Conservation (phyloP, 164 flowering plant genomes). For the Akebia trifoliata region DNA sequence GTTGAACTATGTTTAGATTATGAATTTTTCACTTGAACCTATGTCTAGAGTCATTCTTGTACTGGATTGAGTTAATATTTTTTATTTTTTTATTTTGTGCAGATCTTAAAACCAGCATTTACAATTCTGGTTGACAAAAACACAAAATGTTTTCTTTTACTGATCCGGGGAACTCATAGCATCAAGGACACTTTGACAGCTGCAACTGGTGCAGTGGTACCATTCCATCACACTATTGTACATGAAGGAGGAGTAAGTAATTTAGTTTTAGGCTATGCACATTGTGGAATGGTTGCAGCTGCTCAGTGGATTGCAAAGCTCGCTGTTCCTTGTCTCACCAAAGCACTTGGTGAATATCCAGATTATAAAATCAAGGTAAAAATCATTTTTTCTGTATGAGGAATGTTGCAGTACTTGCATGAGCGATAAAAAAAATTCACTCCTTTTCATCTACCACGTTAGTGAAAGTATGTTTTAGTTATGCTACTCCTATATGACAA, state of each 20-base stretch:
- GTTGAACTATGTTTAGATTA: no score
- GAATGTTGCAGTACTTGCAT: neutral
- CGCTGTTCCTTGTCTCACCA: conserved; percentile 70
- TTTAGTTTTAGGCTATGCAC: conserved; percentile 93
- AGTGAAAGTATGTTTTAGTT: no score
- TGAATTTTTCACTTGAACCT: neutral
- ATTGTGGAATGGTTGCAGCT: conserved; percentile 99
- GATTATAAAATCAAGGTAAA: conserved; percentile 76
- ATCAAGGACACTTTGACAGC: conserved; percentile 95
- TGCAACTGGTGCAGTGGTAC: conserved; percentile 95
- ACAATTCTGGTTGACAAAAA: conserved; percentile 68
- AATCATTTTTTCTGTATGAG: neutral
- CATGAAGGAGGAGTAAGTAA: conserved; percentile 86
- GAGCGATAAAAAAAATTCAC: neutral
- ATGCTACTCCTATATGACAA: no score
- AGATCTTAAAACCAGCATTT: conserved; percentile 98
- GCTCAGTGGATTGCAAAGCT: conserved; percentile 96
- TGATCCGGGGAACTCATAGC: conserved; percentile 98
- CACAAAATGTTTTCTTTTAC: conserved; percentile 51
- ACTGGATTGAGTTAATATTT: neutral
- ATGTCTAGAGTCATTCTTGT: neutral
- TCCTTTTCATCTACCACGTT: no score
- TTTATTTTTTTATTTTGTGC: conserved; percentile 24
- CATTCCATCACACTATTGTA: conserved; percentile 91
- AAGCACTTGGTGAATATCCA: conserved; percentile 57